Base-by-base conservation (phyloP, 2,329 filamentous ascomycete genomes). In the Colletotrichum destructivum region DNA sequence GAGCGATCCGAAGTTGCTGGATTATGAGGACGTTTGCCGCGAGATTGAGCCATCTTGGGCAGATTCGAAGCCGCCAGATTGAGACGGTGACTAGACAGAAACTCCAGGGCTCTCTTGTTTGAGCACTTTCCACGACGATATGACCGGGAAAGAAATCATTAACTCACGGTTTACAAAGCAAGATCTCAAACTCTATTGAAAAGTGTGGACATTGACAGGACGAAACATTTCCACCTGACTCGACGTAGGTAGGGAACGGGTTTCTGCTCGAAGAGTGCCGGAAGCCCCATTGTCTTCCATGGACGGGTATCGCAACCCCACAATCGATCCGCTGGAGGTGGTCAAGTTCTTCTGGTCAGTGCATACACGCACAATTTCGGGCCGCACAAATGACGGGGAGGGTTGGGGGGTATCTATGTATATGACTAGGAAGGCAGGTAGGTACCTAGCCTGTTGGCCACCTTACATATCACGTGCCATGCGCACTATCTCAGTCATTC, bases 1-100 rank as follows among this genome's bases (percentile, higher is more conserved):
- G 57, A 86, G 88, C 71, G 83, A 85, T 46, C 82, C 85, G 71
- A 86, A 82, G 59, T 89, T 94, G 73, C 79, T 81, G 71, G 92
- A 95, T 78, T 95, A 95, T 77, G 92, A 94, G 79, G 87, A 87
- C 64, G 92, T 95, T n/a, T 95, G 93, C 78, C 88, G 92, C 66
- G 82, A 82, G 16, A 87, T 92, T 44, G 82, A 87, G 71, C 90
- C 91, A 15, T 91, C 89, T 9, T 93, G 91, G 91, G 87, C 87
- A 15, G 89, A 91, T 75, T 84, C 84, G 71, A 87, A 86, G 75
- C 83, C 84, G 16, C 71, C 73, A 13, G 73, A 74, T 38, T 74
- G 52, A 62, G 26, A 54, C 7, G 3, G 12, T 51, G 35, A 11
- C 35, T 38, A 31, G 16, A 38, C 38, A 21, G 47, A 18, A 23